Percentiles rank a stretch among this genome's conserved stretches.
phyloP scores from a whole-genome alignment of 2,329 filamentous ascomycete genomes.

The Coccinonectria pachysandricola region DNA sequence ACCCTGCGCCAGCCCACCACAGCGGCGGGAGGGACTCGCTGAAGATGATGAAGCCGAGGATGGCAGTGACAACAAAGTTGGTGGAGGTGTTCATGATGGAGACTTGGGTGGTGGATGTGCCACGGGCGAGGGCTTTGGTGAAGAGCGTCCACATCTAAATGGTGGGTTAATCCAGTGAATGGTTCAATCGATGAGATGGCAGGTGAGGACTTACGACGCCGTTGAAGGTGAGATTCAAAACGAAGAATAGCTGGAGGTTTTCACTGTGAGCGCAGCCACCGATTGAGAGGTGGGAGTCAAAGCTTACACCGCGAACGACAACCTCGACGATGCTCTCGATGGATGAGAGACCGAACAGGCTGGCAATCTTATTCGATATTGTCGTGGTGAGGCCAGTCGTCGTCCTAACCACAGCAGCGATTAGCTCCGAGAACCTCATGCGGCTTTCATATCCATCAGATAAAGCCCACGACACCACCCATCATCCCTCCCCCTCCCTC shows the following conservation, averaged over 20 bases:
- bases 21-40: constrained; percentile 58
- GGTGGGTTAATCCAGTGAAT: no score
- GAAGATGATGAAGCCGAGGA: constrained; percentile 62
- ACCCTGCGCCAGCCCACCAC: constrained; percentile 65
- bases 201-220: constrained; percentile 42
- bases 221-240: constrained; percentile 64
- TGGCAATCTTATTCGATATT: constrained; percentile 35
- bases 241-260: constrained; percentile 54
- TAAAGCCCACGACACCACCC: no score
- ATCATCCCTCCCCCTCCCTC: no score
- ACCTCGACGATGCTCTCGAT: constrained; percentile 36
- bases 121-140: constrained; percentile 64
- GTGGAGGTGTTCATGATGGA: constrained; percentile 73
- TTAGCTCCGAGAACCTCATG: not conserved
- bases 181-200: not conserved
- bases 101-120: constrained; percentile 67
- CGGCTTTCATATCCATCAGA: no score
- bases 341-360: constrained; percentile 31
- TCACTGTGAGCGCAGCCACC: constrained; percentile 3
- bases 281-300: not conserved
- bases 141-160: constrained; percentile 71
- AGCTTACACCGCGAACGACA: constrained; percentile 37
- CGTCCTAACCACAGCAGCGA: constrained; percentile 28
- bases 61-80: constrained; percentile 70
- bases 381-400: constrained; percentile 44